phyloP scores from a whole-genome alignment of 2,329 filamentous ascomycete genomes.

The Didymella pomorum region DNA sequence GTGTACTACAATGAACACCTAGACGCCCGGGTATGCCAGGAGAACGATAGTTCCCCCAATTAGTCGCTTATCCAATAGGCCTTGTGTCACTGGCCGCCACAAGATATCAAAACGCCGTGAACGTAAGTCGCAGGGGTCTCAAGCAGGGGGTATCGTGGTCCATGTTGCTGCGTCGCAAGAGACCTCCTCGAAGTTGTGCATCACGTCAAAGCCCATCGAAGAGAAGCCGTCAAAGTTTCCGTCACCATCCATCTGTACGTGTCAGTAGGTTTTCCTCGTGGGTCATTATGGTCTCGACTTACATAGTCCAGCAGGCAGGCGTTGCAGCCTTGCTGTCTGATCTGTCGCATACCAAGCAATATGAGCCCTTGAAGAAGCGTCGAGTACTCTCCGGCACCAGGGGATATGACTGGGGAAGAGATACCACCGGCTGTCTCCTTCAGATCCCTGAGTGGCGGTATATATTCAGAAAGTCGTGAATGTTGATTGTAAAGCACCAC shows the following conservation, averaged over 20 bases:
- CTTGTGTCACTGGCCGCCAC: conserved; percentile 10
- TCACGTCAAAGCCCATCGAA: conserved; percentile 80
- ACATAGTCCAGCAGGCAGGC: conserved; percentile 83
- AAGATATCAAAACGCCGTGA: conserved; percentile 10
- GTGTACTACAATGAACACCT: conserved; percentile 8
- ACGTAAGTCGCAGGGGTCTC: conserved; percentile 6
- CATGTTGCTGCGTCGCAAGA: conserved; percentile 71
- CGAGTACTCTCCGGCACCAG: conserved; percentile 71
- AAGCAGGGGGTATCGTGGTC: conserved; percentile 62
- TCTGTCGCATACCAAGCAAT: conserved; percentile 81
- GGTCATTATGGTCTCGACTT: conserved; percentile 50
- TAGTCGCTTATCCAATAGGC: conserved; percentile 6
- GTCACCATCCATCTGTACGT: conserved; percentile 70
- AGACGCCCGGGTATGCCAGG: conserved; percentile 18
- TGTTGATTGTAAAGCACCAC: conserved; percentile 79
- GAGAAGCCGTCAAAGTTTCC: conserved; percentile 76
- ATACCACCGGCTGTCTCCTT: conserved; percentile 74
- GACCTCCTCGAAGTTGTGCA: conserved; percentile 84
- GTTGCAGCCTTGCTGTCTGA: conserved; percentile 77
- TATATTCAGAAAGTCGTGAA: conserved; percentile 71
- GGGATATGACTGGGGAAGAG: conserved; percentile 78
- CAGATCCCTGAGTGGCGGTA: conserved; percentile 71
- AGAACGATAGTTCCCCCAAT: conserved; percentile 12
- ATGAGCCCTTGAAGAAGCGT: conserved; percentile 80
- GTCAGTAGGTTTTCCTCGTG: conserved; percentile 37